Evolutionary conservation across 495 filamentous ascomycete species (phyloP).

Genomic region (Mytilinidion resinicola): DNA sequence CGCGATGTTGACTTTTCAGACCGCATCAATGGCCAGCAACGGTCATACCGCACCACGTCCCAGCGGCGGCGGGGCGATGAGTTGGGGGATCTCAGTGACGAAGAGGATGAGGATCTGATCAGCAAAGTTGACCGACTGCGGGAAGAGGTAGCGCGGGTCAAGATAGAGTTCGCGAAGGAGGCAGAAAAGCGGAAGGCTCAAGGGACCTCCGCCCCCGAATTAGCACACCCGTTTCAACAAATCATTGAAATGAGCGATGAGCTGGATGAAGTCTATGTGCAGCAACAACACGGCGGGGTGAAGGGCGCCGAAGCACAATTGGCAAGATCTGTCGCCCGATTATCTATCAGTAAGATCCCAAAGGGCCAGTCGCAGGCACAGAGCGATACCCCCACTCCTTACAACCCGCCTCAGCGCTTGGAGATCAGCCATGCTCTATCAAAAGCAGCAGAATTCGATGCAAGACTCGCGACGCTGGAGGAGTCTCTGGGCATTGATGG

Average conservation of each 20-base stretch:
- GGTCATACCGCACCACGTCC: conserved; percentile 69
- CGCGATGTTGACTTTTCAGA: conserved; percentile 76
- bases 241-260: conserved; percentile 26
- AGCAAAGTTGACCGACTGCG: conserved; percentile 59
- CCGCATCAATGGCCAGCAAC: conserved; percentile 60
- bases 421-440: conserved; percentile 44
- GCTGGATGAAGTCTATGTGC: conserved; percentile 28
- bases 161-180: conserved; percentile 27
- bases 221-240: conserved; percentile 8
- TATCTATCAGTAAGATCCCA: conserved; percentile 11
- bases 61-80: conserved; percentile 58
- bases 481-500: conserved; percentile 71
- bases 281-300: conserved; percentile 14
- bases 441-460: conserved; percentile 82
- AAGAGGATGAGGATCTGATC: conserved; percentile 60
- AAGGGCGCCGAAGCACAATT: conserved; percentile 20
- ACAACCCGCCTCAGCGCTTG: conserved; percentile 10
- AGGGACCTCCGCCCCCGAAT: conserved; percentile 2
- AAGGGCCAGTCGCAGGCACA: background rate
- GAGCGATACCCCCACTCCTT: conserved; percentile 12
- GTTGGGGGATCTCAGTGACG: conserved; percentile 50
- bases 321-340: conserved; percentile 20
- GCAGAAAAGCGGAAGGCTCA: conserved; percentile 25
- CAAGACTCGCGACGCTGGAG: conserved; percentile 70
- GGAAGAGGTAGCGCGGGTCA: conserved; percentile 37